phyloP scores from a whole-genome alignment of 768 basidiomycete genomes.

The Cytidiella melzeri region DNA sequence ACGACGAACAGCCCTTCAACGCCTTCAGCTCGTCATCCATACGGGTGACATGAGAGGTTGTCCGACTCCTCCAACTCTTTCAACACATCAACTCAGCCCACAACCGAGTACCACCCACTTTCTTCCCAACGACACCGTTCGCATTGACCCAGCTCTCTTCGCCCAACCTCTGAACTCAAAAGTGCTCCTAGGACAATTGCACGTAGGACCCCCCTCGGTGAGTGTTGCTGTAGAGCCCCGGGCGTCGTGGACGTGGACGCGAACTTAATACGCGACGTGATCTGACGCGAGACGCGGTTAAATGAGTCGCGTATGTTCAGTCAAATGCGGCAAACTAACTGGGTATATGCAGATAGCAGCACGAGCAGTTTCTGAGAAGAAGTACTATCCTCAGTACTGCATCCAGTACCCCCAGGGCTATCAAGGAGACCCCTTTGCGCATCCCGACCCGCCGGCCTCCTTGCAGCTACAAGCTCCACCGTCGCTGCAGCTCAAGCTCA shows the following conservation, averaged over 20 bases:
- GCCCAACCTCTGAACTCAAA: slow-evolving; percentile 22
- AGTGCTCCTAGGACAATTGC: slow-evolving; percentile 14
- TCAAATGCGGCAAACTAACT: slow-evolving; percentile 11
- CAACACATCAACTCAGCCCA: slow-evolving; percentile 46
- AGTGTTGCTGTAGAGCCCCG: slow-evolving; percentile 7
- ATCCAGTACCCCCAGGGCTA: slow-evolving; percentile 67
- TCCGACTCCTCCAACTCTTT: slow-evolving; percentile 44
- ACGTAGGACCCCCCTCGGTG: slow-evolving; percentile 13
- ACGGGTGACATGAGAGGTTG: slow-evolving; percentile 48
- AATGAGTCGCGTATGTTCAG: slow-evolving; percentile 16
- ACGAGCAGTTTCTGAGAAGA: slow-evolving; percentile 7
- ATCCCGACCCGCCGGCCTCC: slow-evolving; percentile 48
- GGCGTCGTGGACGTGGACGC: slow-evolving; percentile 9
- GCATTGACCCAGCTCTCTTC: slow-evolving; percentile 74
- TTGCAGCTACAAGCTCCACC: slow-evolving; percentile 39
- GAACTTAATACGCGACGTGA: slow-evolving; percentile 6
- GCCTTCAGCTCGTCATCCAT: slow-evolving; percentile 5
- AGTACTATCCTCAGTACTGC: slow-evolving; percentile 20
- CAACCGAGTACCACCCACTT: slow-evolving; percentile 56
- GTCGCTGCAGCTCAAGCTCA: slow-evolving; percentile 37
- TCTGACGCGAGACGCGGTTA: slow-evolving; percentile 18
- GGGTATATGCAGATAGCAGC: slow-evolving; percentile 4
- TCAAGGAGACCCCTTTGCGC: slow-evolving; percentile 80
- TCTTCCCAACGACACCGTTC: slow-evolving; percentile 58
- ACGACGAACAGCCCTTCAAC: slow-evolving; percentile 21